A percentile compares a stretch with the other conserved stretches of the same genome.
Conservation (phyloP, 73 alveolate genomes). For the Tetrahymena thermophila region DNA sequence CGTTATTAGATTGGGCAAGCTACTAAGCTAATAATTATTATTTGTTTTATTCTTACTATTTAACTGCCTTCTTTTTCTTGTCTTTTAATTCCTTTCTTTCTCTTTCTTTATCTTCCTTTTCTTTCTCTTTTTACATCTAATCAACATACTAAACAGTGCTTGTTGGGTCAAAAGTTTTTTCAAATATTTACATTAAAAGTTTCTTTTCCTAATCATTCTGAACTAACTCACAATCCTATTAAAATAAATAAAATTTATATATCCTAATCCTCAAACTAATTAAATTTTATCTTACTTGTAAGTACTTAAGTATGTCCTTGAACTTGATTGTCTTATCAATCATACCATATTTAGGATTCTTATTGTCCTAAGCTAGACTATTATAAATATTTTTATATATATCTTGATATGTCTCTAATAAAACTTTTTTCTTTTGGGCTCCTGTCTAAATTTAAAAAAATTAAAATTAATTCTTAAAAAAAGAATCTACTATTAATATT, state of each 20-base stretch:
- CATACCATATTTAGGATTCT: neutral
- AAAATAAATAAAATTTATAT: neutral
- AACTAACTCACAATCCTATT: neutral
- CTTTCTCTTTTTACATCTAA: neutral
- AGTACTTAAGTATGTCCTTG: neutral
- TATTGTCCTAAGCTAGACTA: neutral
- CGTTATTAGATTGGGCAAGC: conserved; percentile 25
- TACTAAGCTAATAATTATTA: conserved; percentile 9
- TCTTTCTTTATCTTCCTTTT: conserved; percentile 34
- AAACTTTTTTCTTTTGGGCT: neutral
- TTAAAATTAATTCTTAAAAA: neutral
- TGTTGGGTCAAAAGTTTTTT: neutral
- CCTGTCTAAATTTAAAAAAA: neutral
- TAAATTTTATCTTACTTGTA: neutral
- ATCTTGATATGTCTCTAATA: conserved; percentile 7
- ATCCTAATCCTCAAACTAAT: neutral
- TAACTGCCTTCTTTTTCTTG: conserved; percentile 9
- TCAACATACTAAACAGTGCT: neutral
- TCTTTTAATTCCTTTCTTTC: conserved; percentile 5
- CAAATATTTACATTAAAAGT: neutral
- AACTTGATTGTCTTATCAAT: neutral
- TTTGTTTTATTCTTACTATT: conserved; percentile 2
- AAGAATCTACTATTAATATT: conserved; percentile 2
- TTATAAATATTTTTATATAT: conserved; percentile 7
- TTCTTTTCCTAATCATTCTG: neutral